Base-by-base conservation (phyloP, 176 grass and related monocot species). In the Dendrocalamus sinicus region DNA sequence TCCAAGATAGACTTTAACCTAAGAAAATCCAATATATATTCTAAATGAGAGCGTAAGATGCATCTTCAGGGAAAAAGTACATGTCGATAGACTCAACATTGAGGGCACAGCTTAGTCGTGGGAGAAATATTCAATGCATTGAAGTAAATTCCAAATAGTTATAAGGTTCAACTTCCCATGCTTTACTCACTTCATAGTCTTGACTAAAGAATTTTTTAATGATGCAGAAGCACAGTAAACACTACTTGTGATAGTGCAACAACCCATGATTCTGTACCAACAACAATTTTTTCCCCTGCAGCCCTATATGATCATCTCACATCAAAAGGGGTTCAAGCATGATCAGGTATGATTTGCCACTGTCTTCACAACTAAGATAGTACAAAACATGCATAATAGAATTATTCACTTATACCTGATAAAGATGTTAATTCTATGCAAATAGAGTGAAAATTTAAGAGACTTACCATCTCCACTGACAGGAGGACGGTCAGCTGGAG, bases 401-500 rank as follows among this genome's bases (percentile, higher is more conserved):
- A 52, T 0, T 9, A 9, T 19, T 24, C 17, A 5, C 51, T 62
- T 19, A 61, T 12, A 55, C 13, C 10, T 35, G 55, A 30, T 57
- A 20, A 37, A 51, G 1, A 13, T 62, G 17, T 20, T 40, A 51
- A 70, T 79, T 37, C 4, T 23, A 79, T 40, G 13, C 4, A 53
- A 39, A 35, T 14, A 44, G 23, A 61, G 6, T 3, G 15, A 86
- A 83, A 46, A 48, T 20, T 54, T 78, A 43, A 83, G 68, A 35
- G 63, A 14, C 70, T 19, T 94, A 99, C 97, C 90, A 87, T 99
- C 97, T 64, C 96, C 96, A 8, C 52, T 94, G 32, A 92, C 86
- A 72, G 92, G 77, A 80, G 89, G 68, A 14, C 81, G 84, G 30
- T 92, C 72, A 78, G 76, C 44, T 71, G 86, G 80, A 87, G 93